Conservation (phyloP, 1,284 basidiomycete species). For the Apiotrichum sp. region DNA sequence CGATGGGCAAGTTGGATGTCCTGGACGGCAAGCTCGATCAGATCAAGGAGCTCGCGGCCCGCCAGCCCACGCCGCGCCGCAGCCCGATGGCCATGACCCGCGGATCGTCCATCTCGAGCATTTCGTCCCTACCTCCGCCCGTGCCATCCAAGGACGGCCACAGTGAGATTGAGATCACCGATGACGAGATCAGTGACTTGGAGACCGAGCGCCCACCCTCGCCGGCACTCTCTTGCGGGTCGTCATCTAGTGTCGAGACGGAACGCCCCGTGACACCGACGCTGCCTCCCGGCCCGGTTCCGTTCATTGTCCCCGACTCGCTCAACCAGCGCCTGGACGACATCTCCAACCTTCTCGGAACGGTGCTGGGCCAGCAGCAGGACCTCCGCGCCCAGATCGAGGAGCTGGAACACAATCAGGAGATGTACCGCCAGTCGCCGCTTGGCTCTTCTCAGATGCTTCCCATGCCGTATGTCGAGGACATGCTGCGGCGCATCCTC, state of each 20-base stretch:
- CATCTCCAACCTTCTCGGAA: constrained; percentile 32
- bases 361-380: constrained; percentile 33
- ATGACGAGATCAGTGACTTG: constrained; percentile 2
- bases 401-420: neutral
- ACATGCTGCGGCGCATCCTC: constrained; percentile 35
- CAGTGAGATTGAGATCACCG: constrained; percentile 16
- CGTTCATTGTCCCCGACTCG: constrained; percentile 25
- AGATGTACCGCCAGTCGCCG: constrained; percentile 12
- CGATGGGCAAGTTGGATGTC: constrained; percentile 1
- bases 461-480: constrained; percentile 29
- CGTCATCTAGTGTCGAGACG: constrained; percentile 26
- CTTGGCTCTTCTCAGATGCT: constrained; percentile 10
- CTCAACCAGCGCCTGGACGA: constrained; percentile 30
- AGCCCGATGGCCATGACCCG: neutral
- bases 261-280: constrained; percentile 39
- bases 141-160: constrained; percentile 31
- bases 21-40: neutral
- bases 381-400: constrained; percentile 29
- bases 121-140: constrained; percentile 26
- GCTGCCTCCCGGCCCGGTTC: neutral
- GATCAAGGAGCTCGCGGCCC: neutral
- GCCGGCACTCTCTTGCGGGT: neutral
- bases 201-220: neutral
- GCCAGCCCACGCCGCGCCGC: neutral
- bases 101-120: neutral